A percentile compares a stretch with the other conserved stretches of the same genome.
phyloP scores from a whole-genome alignment of 192 early-diverging fungal genomes.

The Coemansia brasiliensis region DNA sequence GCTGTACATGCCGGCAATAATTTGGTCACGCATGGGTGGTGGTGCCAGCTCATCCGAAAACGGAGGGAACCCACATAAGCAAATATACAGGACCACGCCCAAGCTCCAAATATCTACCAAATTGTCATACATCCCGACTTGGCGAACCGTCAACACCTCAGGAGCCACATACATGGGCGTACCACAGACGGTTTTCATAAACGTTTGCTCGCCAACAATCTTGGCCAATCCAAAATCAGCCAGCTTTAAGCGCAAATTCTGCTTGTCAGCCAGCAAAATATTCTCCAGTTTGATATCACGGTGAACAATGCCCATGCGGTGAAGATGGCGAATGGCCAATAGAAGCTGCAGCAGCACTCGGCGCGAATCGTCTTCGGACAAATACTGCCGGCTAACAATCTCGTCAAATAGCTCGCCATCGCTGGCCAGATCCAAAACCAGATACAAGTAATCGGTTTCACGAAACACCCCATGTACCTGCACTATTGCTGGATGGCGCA shows the following conservation, averaged over 20 bases:
- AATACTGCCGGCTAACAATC: conserved; percentile 73
- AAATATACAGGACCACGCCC: conserved; percentile 93
- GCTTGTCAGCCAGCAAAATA: conserved; percentile 63
- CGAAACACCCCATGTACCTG: conserved; percentile 53
- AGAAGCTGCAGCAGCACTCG: conserved; percentile 79
- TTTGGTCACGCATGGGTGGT: conserved; percentile 63
- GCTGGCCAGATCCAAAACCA: conserved; percentile 61
- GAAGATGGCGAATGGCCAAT: conserved; percentile 71
- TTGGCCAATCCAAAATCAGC: conserved; percentile 96
- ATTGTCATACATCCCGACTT: conserved; percentile 71
- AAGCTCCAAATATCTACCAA: conserved; percentile 92
- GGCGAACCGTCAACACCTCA: conserved; percentile 77
- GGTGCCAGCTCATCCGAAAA: conserved; percentile 69
- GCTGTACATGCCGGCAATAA: conserved; percentile 66
- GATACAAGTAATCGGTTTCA: conserved; percentile 50
- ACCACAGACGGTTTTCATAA: conserved; percentile 88
- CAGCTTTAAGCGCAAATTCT: conserved; percentile 76
- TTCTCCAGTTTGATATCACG: conserved; percentile 85
- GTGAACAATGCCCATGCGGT: conserved; percentile 68
- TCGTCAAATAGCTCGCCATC: conserved; percentile 94
- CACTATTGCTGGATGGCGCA: conserved; percentile 49
- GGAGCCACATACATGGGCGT: conserved; percentile 91
- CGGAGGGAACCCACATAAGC: conserved; percentile 85
- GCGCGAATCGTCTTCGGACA: conserved; percentile 76
- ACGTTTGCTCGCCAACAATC: conserved; percentile 65